Conservation (phyloP, 305 asterid genomes). For the Coffea humblotiana region DNA sequence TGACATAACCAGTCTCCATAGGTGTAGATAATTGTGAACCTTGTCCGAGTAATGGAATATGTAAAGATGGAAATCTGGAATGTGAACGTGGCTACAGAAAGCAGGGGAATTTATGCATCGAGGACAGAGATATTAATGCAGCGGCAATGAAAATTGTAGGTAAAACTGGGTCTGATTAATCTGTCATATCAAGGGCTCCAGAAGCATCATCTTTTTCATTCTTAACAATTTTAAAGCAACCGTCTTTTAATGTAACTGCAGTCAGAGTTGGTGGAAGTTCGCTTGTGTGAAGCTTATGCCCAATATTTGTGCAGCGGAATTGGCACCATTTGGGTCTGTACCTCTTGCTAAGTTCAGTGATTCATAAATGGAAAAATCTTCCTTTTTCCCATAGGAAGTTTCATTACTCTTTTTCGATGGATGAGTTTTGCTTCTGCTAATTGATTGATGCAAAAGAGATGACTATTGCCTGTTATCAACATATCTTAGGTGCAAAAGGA, state of each 20-base stretch:
- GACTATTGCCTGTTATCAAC: constrained; percentile 5
- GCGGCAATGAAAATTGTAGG: constrained; percentile 64
- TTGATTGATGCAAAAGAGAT: neutral
- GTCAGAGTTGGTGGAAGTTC: constrained; percentile 66
- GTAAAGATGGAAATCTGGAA: constrained; percentile 67
- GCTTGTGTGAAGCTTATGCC: constrained; percentile 61
- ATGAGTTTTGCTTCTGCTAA: neutral
- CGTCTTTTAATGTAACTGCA: constrained; percentile 43
- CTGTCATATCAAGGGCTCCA: neutral
- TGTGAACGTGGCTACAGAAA: constrained; percentile 61
- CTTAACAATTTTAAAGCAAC: constrained; percentile 24
- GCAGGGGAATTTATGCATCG: constrained; percentile 64
- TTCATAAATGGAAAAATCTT: neutral
- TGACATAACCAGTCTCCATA: constrained; percentile 19
- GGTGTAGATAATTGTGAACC: constrained; percentile 71
- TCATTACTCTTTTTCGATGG: neutral
- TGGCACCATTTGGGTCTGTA: constrained; percentile 74
- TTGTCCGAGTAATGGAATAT: constrained; percentile 75
- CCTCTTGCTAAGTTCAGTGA: constrained; percentile 18
- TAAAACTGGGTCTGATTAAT: neutral
- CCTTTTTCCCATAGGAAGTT: neutral
- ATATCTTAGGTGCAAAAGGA: constrained; percentile 53
- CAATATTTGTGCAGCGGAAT: constrained; percentile 66
- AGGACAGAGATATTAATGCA: constrained; percentile 62
- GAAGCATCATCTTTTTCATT: neutral